phyloP scores from a whole-genome alignment of 164 flowering plant species.

The Aristolochia californica region DNA sequence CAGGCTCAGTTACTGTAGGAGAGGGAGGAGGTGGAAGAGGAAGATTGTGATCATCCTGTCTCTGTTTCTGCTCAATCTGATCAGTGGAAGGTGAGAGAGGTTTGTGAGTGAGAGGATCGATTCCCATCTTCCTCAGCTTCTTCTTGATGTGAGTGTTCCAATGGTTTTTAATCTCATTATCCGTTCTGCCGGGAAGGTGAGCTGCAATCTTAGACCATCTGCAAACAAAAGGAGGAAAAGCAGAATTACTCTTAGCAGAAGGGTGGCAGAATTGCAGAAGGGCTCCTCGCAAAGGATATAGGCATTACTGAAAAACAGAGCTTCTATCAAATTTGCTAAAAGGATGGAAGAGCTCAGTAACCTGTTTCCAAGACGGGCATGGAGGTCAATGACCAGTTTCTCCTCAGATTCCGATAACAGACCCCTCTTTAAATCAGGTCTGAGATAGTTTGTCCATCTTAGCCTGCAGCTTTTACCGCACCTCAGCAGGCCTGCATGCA shows the following conservation, averaged over 20 bases:
- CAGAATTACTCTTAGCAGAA: background rate
- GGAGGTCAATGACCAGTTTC: slow-evolving; percentile 61
- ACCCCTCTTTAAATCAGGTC: slow-evolving; percentile 70
- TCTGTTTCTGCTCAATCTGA: slow-evolving; percentile 11
- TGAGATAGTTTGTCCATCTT: slow-evolving; percentile 64
- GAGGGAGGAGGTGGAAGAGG: background rate
- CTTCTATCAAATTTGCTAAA: background rate
- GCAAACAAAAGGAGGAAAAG: slow-evolving; percentile 3
- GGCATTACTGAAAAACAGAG: background rate
- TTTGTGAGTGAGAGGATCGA: slow-evolving; percentile 63
- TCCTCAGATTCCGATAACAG: slow-evolving; percentile 56
- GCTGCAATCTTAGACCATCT: slow-evolving; percentile 78
- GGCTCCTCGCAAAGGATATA: too few species aligned
- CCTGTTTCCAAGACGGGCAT: slow-evolving; percentile 69
- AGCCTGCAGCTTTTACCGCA: slow-evolving; percentile 70
- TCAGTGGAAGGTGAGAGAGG: slow-evolving; percentile 20
- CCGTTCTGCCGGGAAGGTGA: slow-evolving; percentile 74
- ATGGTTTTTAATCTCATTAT: slow-evolving; percentile 67
- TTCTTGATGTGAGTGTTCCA: slow-evolving; percentile 82
- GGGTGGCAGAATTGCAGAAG: background rate
- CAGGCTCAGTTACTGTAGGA: background rate
- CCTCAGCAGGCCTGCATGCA: slow-evolving; percentile 43
- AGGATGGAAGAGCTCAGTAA: slow-evolving; percentile 4
- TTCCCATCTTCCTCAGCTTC: slow-evolving; percentile 62
- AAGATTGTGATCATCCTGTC: slow-evolving; percentile 1